A percentile compares a stretch with the other conserved stretches of the same genome.
phyloP scores from a whole-genome alignment of 257 asterid species.

The Solanum virginianum region DNA sequence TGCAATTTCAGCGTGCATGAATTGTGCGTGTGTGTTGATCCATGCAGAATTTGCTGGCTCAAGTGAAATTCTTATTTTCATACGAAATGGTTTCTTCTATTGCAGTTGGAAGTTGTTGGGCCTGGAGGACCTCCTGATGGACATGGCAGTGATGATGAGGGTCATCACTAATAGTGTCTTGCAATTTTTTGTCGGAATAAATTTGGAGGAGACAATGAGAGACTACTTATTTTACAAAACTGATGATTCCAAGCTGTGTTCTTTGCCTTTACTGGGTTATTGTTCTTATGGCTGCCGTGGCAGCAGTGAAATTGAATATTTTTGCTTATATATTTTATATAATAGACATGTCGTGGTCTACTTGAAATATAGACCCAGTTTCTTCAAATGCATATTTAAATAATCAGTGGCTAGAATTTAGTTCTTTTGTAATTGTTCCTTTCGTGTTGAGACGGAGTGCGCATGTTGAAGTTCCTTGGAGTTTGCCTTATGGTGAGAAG shows the following conservation, averaged over 20 bases:
- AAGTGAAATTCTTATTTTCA: background rate
- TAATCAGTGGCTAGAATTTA: background rate
- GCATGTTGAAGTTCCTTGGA: background rate
- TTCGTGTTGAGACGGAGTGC: background rate
- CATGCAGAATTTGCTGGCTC: background rate
- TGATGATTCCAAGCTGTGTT: conserved; percentile 22
- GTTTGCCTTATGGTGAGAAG: background rate
- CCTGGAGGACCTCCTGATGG: conserved; percentile 20
- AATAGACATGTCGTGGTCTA: background rate
- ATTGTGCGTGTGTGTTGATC: background rate
- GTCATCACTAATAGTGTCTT: conserved; percentile 15
- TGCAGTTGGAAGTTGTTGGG: conserved; percentile 17
- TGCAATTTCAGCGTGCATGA: background rate
- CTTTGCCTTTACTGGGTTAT: conserved; percentile 16
- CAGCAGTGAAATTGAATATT: conserved; percentile 13
- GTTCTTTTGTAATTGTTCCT: background rate
- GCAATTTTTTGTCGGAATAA: conserved; percentile 36
- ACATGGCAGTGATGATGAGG: conserved; percentile 3
- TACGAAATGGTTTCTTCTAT: background rate
- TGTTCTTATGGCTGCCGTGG: conserved; percentile 29
- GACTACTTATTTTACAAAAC: conserved; percentile 31
- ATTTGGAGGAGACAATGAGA: conserved; percentile 28
- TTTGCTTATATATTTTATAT: background rate
- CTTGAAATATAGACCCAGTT: background rate
- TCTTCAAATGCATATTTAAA: background rate